Conservation (phyloP, 1,284 basidiomycete genomes). For the Heterobasidion occidentale region DNA sequence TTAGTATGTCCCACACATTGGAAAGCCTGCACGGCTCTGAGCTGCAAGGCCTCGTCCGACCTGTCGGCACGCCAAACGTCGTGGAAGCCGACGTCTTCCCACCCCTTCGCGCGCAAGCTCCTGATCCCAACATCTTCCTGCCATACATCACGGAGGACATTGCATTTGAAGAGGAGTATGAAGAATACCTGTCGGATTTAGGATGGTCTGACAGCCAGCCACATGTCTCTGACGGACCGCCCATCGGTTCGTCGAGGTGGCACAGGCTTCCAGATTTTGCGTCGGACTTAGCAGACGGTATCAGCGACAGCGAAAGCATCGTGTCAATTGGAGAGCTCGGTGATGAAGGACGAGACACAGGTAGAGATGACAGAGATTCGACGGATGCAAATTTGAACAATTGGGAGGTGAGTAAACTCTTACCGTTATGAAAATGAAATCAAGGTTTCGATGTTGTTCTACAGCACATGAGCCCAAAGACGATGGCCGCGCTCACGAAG, state of each 20-base stretch:
- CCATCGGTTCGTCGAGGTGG: constrained; percentile 65
- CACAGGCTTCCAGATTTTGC: constrained; percentile 64
- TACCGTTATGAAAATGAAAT: background rate
- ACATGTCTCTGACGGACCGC: constrained; percentile 15
- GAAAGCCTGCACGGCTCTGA: constrained; percentile 75
- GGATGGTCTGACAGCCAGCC: constrained; percentile 59
- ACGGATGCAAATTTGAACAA: constrained; percentile 82
- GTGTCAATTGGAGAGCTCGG: constrained; percentile 82
- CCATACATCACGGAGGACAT: constrained; percentile 82
- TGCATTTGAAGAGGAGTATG: constrained; percentile 83
- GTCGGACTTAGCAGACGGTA: constrained; percentile 67
- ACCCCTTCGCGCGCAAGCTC: constrained; percentile 72
- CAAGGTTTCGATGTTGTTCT: constrained; percentile 3
- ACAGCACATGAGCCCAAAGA: constrained; percentile 91
- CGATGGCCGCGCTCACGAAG: constrained; percentile 84
- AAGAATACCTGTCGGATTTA: constrained; percentile 78
- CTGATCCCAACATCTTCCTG: constrained; percentile 77
- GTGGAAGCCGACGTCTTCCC: constrained; percentile 79
- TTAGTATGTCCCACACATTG: constrained; percentile 72
- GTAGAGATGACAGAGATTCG: constrained; percentile 51
- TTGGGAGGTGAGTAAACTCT: constrained; percentile 70
- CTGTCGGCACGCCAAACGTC: constrained; percentile 68
- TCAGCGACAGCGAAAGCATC: constrained; percentile 87
- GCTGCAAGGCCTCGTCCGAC: constrained; percentile 63
- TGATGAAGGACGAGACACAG: constrained; percentile 61